Base-by-base conservation (phyloP, 1,284 basidiomycete genomes). In the Ceratobasidium sp. region DNA sequence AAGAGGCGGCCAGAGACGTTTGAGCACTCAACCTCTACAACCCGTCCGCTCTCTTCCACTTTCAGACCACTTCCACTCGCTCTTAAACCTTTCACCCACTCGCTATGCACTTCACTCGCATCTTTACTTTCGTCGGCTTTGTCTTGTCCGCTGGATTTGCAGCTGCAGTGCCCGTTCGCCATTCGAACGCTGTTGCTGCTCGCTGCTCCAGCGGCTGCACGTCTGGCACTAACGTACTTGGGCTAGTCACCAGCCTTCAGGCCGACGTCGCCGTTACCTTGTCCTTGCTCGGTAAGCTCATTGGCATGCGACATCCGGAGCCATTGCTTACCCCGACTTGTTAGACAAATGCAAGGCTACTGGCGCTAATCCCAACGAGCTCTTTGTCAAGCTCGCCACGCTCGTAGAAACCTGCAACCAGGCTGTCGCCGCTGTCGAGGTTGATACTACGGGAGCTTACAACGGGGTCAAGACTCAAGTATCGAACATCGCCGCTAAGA, bases 161-260 rank as follows among this genome's bases (percentile, higher is more conserved):
- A 11, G 31, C 47, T 15, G 42, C 69, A 1, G 47, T 33, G 37
- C 54, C 68, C 26, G 23, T 37, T 54, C 8, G 51, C 20, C 26
- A 33, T n/a, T 51, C 56, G 42, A 63, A 51, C 58, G 69, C 45
- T 26, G 42, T 74, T 15, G 47, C 33, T 26, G 20, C 42, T 39
- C 69, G 58, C 23, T 74, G 69, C 58, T 45, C 67, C 26, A 11
- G 37, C 17, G 60, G 47, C n/a, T 74, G 69, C 60, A 63, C 47
- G 23, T 61, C 69, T 49, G 58, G 45, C 26, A 39, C 45, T 28
- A 2, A 61, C 11, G 11, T 61, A 10, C 69, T 74, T n/a, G 56
- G 26, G 1, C 45, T 74, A 10, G 28, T 74, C 0, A 23, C 5
- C 47, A 26, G 42, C 26, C 69, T 74, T 28, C 31, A 63, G 15